A percentile compares a stretch with the other conserved stretches of the same genome.
Evolutionary conservation across 2,329 filamentous ascomycete genomes (phyloP).

Genomic region (Raffaelea albimanens): DNA sequence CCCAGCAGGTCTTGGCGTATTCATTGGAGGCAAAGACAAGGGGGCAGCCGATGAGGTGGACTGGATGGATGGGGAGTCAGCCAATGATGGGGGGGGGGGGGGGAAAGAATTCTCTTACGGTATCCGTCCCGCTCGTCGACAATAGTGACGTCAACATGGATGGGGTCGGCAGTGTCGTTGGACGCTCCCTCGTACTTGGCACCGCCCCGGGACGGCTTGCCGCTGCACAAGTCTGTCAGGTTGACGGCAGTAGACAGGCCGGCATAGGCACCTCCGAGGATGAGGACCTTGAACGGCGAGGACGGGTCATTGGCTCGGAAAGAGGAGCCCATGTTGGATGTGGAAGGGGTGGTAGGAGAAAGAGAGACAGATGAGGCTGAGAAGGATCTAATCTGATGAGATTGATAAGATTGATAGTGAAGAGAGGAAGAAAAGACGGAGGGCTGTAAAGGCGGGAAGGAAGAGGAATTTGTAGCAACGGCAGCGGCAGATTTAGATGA

Average conservation of each 20-base stretch:
- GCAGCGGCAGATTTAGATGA: no score
- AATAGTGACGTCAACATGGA: conserved; percentile 60
- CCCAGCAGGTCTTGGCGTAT: conserved; percentile 62
- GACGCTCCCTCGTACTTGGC: conserved; percentile 15
- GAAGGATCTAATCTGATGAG: no score
- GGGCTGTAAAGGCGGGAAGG: no score
- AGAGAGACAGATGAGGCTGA: no score
- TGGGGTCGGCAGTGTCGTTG: conserved; percentile 13
- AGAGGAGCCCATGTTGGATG: conserved; percentile 6
- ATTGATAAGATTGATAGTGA: no score
- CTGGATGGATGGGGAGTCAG: no score
- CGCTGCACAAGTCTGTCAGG: conserved; percentile 55
- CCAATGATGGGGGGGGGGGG: background rate
- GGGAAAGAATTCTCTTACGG: conserved; percentile 45
- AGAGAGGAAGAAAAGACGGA: no score
- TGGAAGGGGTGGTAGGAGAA: background rate
- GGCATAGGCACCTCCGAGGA: conserved; percentile 65
- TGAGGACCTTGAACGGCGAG: conserved; percentile 44
- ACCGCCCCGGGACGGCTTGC: conserved; percentile 38
- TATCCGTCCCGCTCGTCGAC: conserved; percentile 78
- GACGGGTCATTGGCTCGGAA: conserved; percentile 5
- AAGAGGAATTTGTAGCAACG: no score
- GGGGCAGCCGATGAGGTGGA: conserved; percentile 67
- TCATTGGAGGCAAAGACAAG: conserved; percentile 56
- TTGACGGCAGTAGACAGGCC: conserved; percentile 59